Base-by-base conservation (phyloP, 345 rosid genomes). In the Pugionium cornutum region DNA sequence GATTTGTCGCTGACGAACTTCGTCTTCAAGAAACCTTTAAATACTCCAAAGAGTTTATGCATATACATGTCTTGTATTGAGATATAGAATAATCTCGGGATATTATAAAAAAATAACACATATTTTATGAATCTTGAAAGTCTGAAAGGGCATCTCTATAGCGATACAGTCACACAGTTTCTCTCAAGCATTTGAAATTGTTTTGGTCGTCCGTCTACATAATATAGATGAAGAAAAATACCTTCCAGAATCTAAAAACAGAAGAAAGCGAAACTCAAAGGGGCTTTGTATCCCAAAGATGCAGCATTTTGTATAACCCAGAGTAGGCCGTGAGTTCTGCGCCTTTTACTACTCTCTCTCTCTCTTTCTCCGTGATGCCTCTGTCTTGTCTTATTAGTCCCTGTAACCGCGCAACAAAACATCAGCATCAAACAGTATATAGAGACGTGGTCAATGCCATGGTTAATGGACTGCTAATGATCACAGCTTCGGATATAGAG, bases 341-440 rank as follows among this genome's bases (percentile, higher is more conserved):
- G 41, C 33, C 56, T 70, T 61, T 28, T 69, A 52, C 51, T 34
- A 9, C 41, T 9, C 66, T 44, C 46, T 31, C 9, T 35, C 34
- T 7, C 35, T 44, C 50, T 48, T 30, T 41, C 58, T 47, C 54
- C 2, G 8, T 35, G 31, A 65, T 44, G 56, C 67, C 29, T 58
- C 10, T 29, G 30, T 29, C 61, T 72, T 43, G 25, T 72, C 60
- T 64, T 18, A 18, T 18, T 72, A 72, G 76, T 72, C 76, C 76
- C 76, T 72, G 55, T 31, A 64, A 58, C 48, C 47, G 42, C 27
- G 25, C 52, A 57, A 35, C 70, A 71, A 49, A 26, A 48, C 45
- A 64, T 64, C 28, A 71, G 40, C 3, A 64, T 64, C 64, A 47
- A 31, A 30, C 41, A 50, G 5, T 28, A 7, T 31, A 3, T 37